Evolutionary conservation across 345 rosid species (phyloP), one percentile per base, ranked within the genome.

Genomic region (Lagerstroemia speciosa): DNA sequence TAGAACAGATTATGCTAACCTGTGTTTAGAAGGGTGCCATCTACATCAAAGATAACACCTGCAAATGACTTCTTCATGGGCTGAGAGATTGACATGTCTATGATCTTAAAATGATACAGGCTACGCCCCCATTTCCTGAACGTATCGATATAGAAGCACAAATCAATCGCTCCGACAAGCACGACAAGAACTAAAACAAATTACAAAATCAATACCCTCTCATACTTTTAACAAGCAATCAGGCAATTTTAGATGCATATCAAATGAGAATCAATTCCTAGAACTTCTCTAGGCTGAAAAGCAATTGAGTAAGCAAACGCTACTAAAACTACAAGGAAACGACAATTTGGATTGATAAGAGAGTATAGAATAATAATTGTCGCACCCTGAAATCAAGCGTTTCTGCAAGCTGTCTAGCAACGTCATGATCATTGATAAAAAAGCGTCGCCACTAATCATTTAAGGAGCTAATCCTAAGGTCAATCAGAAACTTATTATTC

Each of bases 1-100:
- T 27, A 12, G 48, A 22, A 20, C 2, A 38, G n/a, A 11, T 20
- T 20, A 65, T 64, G 20, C 67, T 38, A 8, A 74, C 77, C 77
- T 34, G 77, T 74, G 46, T 74, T 74, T 26, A 74, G 38, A 69
- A 91, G 82, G 60, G 97, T 88, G 19, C 92, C 97, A 72, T 91
- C 94, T 75, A 91, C 80, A 79, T 87, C 97, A 58, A 91, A 78
- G 60, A 88, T 81, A 57, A 91, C 91, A 17, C 82, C 85, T 26
- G 88, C 83, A 30, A 79, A 74, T 2, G 88, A 65, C 73, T 72
- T 81, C 73, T 76, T 76, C 65, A 85, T 71, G 12, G 83, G 75
- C 33, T 75, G 81, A 67, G 80, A 73, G 67, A 77, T 76, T 38
- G 85, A 68, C 76, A 73, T 74, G 67, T 38, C 50, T 11, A 7